Conservation (phyloP, 768 basidiomycete genomes). For the Lactarius trivialis region DNA sequence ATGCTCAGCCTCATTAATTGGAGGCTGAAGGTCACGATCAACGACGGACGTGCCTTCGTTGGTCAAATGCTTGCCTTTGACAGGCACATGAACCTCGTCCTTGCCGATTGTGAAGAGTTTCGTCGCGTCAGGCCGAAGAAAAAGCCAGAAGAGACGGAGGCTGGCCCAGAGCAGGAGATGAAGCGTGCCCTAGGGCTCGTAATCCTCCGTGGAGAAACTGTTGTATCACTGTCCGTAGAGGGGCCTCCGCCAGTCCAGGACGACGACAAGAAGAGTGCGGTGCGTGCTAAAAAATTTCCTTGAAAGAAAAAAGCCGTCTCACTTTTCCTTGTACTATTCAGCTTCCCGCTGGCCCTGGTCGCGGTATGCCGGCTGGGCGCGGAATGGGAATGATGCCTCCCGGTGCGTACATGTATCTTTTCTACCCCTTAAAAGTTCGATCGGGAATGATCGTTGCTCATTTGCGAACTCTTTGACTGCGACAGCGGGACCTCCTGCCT, state of each 20-base stretch:
- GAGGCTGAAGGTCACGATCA: conserved; percentile 94
- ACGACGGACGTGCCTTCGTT: conserved; percentile 91
- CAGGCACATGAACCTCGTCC: conserved; percentile 98
- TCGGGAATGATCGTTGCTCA: conserved; percentile 21
- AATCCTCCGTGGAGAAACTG: conserved; percentile 92
- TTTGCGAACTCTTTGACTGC: not conserved
- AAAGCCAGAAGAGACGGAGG: conserved; percentile 70
- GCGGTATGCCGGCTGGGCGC: conserved; percentile 93
- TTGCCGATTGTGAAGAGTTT: conserved; percentile 98
- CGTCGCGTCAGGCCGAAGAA: conserved; percentile 88
- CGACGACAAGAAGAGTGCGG: conserved; percentile 81
- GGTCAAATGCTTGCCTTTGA: conserved; percentile 99
- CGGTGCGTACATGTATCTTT: conserved; percentile 39
- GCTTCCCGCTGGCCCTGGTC: conserved; percentile 86
- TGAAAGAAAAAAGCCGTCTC: conserved; percentile 2
- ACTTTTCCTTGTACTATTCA: conserved; percentile 31
- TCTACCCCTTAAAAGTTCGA: not conserved
- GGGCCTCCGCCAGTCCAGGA: conserved; percentile 89
- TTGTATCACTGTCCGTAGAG: conserved; percentile 91
- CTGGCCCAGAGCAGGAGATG: conserved; percentile 81
- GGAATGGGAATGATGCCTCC: conserved; percentile 96
- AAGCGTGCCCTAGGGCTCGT: conserved; percentile 96
- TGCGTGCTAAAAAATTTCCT: conserved; percentile 32
- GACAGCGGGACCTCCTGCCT: conserved; percentile 52
- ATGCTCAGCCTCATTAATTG: conserved; percentile 98